These are phyloP conservation scores for Crotalaria pallida DNA, from an alignment of 306 rosid genomes.

Conservation along the genomic window DNA sequence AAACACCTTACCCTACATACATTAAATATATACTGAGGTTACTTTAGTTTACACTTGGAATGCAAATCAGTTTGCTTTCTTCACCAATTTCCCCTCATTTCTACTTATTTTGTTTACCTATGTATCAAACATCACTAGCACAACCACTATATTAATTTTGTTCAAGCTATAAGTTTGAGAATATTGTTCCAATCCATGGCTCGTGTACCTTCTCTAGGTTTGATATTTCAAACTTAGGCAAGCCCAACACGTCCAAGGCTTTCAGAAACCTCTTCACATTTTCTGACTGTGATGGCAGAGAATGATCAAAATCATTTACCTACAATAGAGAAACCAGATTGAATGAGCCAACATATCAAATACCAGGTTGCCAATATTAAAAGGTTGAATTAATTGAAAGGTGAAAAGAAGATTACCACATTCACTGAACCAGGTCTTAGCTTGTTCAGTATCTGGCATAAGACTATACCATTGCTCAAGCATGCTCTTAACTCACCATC, in stretches of 20 bases:
- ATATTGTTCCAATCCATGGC: neutral
- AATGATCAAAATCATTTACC: conserved; percentile 40
- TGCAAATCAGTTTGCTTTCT: no score
- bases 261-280: conserved; percentile 49
- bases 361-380: conserved; percentile 13
- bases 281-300: conserved; percentile 43
- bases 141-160: no score
- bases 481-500: conserved; percentile 62
- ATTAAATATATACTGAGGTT: no score
- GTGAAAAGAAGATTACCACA: conserved; percentile 38
- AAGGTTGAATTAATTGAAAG: neutral
- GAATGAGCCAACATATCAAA: conserved; percentile 5
- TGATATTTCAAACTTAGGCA: conserved; percentile 37
- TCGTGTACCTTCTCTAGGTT: conserved; percentile 63
- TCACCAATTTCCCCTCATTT: no score
- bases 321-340: conserved; percentile 25
- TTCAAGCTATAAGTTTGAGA: neutral
- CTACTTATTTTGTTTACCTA: no score
- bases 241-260: conserved; percentile 40
- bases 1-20: no score
- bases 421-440: conserved; percentile 48
- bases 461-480: conserved; percentile 53
- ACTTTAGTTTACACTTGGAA: no score
- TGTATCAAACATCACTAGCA: no score
- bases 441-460: conserved; percentile 58